Evolutionary conservation across 345 rosid species (phyloP).

Genomic region (Euphorbia pulcherrima): DNA sequence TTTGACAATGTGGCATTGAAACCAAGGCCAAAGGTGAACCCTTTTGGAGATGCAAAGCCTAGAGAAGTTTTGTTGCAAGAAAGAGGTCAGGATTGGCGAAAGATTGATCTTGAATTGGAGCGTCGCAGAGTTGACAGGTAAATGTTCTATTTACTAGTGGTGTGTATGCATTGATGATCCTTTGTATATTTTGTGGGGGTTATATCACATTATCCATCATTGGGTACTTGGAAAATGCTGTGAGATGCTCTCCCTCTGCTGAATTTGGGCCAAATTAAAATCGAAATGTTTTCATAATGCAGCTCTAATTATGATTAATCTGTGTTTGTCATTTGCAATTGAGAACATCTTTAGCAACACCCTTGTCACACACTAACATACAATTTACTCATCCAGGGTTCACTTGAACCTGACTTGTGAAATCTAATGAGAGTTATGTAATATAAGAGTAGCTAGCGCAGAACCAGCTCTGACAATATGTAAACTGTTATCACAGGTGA

Average conservation of each 20-base stretch:
- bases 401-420: background rate
- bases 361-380: background rate
- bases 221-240: background rate
- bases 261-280: background rate
- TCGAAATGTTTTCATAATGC: background rate
- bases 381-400: background rate
- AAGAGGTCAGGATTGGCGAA: slow-evolving; percentile 90
- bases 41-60: slow-evolving; percentile 95
- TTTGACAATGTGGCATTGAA: slow-evolving; percentile 49
- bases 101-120: slow-evolving; percentile 83
- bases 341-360: too few species aligned
- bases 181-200: too few species aligned
- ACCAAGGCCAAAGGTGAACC: slow-evolving; percentile 81
- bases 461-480: background rate
- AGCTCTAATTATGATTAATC: background rate
- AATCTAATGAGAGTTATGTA: too few species aligned
- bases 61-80: slow-evolving; percentile 84
- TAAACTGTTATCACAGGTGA: background rate
- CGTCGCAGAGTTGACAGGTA: slow-evolving; percentile 80
- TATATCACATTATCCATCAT: background rate
- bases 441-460: background rate
- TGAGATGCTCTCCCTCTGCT: background rate
- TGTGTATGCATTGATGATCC: background rate
- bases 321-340: background rate
- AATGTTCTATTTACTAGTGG: background rate